Conservation (phyloP, 73 alveolate species). For the Stentor roeselii region DNA sequence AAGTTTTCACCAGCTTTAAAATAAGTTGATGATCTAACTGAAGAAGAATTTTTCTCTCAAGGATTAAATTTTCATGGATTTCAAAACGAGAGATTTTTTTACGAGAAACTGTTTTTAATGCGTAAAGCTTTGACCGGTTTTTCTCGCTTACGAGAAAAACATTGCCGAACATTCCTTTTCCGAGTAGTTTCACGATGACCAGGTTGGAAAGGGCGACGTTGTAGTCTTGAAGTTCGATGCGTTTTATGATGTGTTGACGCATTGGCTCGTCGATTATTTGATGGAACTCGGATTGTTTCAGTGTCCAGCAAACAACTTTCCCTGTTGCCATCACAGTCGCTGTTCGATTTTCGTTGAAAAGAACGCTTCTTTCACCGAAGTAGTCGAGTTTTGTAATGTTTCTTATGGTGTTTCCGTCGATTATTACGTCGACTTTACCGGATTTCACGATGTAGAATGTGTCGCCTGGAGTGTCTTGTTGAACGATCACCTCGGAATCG, state of each 20-base stretch:
- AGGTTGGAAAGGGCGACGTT: slow-evolving; percentile 51
- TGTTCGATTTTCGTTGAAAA: slow-evolving; percentile 49
- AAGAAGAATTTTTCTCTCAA: slow-evolving; percentile 55
- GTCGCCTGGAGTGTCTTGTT: slow-evolving; percentile 38
- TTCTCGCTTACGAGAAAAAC: slow-evolving; percentile 69
- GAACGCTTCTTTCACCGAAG: slow-evolving; percentile 57
- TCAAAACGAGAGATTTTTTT: slow-evolving; percentile 54
- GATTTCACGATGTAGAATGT: slow-evolving; percentile 49
- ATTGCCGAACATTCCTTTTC: slow-evolving; percentile 72
- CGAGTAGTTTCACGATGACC: slow-evolving; percentile 49
- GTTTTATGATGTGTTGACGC: slow-evolving; percentile 34
- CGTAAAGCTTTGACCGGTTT: slow-evolving; percentile 53
- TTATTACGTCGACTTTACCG: slow-evolving; percentile 46
- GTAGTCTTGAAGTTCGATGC: slow-evolving; percentile 36
- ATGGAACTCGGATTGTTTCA: slow-evolving; percentile 39
- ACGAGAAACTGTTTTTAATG: slow-evolving; percentile 64
- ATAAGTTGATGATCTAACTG: slow-evolving; percentile 66
- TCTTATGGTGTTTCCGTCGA: slow-evolving; percentile 38
- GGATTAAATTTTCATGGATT: slow-evolving; percentile 52
- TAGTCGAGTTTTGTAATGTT: slow-evolving; percentile 53
- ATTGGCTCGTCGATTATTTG: slow-evolving; percentile 35
- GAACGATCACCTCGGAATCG: slow-evolving; percentile 34
- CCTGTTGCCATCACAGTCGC: slow-evolving; percentile 56
- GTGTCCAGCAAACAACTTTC: slow-evolving; percentile 46
- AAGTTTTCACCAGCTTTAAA: slow-evolving; percentile 61